Evolutionary conservation across 2,329 filamentous ascomycete species (phyloP).

Genomic region (Trichoderma brevicompactum): DNA sequence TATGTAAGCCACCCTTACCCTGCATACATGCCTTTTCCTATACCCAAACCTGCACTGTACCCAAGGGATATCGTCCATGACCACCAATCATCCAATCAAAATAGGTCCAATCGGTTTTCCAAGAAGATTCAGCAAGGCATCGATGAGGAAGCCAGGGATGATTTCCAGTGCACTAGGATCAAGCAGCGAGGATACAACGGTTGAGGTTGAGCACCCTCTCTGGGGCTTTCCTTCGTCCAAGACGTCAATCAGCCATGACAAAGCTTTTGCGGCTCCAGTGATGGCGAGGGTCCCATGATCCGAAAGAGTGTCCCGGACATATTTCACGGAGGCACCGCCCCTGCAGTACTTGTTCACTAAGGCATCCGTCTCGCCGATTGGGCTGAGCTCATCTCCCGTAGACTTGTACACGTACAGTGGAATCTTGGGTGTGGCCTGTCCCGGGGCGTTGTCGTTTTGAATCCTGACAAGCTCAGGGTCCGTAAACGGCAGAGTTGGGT

Average conservation of each 20-base stretch:
- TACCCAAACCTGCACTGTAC: neutral
- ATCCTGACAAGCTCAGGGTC: conserved; percentile 22
- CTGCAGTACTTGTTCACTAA: conserved; percentile 44
- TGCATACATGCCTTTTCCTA: neutral
- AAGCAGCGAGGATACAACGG: conserved; percentile 30
- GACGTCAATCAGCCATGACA: conserved; percentile 31
- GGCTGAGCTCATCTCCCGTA: neutral
- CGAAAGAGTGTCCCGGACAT: conserved; percentile 49
- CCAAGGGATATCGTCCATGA: neutral
- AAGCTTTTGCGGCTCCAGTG: conserved; percentile 30
- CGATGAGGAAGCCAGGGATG: conserved; percentile 30
- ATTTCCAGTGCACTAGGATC: conserved; percentile 28
- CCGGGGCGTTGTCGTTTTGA: too few species aligned
- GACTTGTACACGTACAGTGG: too few species aligned
- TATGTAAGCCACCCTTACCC: too few species aligned
- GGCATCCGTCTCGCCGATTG: conserved; percentile 49
- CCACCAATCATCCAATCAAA: neutral
- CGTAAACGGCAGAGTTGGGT: conserved; percentile 38
- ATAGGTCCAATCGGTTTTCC: conserved; percentile 23
- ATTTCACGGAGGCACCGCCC: conserved; percentile 31
- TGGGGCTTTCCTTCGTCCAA: conserved; percentile 25
- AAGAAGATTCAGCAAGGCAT: conserved; percentile 24
- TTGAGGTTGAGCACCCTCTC: conserved; percentile 14
- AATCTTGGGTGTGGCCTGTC: too few species aligned
- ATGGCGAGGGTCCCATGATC: conserved; percentile 41